Conservation (phyloP, 495 filamentous ascomycete species). For the Penicillium coffeae region DNA sequence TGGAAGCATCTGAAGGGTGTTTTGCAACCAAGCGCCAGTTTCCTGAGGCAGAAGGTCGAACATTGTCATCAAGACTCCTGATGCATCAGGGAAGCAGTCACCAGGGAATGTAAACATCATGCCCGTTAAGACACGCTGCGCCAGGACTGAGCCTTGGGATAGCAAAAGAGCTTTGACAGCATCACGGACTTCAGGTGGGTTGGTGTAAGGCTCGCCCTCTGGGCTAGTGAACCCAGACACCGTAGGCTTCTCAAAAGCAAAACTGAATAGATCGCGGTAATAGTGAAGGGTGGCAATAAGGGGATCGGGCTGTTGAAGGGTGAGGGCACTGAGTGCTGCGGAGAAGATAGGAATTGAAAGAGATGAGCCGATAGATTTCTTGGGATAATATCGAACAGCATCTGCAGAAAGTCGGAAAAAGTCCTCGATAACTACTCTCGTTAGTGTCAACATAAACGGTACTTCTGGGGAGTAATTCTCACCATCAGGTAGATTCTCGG, state of each 20-base stretch:
- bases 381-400: conserved; percentile 86
- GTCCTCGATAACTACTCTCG: conserved; percentile 87
- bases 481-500: conserved; percentile 85
- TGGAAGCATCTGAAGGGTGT: conserved; percentile 79
- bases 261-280: conserved; percentile 86
- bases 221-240: conserved; percentile 59
- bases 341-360: conserved; percentile 80
- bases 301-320: conserved; percentile 84
- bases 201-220: conserved; percentile 43
- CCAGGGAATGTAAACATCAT: conserved; percentile 99
- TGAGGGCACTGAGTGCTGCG: conserved; percentile 78
- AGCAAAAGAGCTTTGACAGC: conserved; percentile 69
- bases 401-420: conserved; percentile 93
- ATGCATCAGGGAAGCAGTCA: conserved; percentile 92
- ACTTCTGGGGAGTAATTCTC: conserved; percentile 17
- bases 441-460: too few species aligned
- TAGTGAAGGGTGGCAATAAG: conserved; percentile 89
- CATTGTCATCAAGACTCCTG: conserved; percentile 80
- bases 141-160: conserved; percentile 69
- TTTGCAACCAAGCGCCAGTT: conserved; percentile 72
- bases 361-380: conserved; percentile 69
- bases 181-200: conserved; percentile 59
- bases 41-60: conserved; percentile 83
- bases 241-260: conserved; percentile 73
- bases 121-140: conserved; percentile 83